Percentiles rank a stretch among this genome's conserved stretches.
Evolutionary conservation across 495 filamentous ascomycete species (phyloP).

Genomic region (Penicillium daleae): DNA sequence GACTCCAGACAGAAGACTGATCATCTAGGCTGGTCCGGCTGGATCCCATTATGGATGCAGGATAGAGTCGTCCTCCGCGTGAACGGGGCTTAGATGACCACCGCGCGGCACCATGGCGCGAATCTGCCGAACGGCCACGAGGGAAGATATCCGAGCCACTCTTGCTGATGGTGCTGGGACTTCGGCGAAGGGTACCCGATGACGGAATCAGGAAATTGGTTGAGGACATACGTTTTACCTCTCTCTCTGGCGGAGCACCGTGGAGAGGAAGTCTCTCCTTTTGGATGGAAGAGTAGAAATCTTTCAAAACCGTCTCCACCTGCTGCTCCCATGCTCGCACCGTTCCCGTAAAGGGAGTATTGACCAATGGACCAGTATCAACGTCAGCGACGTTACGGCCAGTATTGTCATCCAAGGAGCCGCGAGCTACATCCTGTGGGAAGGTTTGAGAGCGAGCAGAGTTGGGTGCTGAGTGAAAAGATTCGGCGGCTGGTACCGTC

Average conservation of each 20-base stretch:
- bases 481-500: conserved; percentile 15
- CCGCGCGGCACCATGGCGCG: conserved; percentile 64
- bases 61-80: conserved; percentile 71
- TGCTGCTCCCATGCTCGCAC: conserved; percentile 86
- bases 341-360: conserved; percentile 73
- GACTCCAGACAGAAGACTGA: conserved; percentile 87
- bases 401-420: conserved; percentile 30
- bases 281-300: conserved; percentile 89
- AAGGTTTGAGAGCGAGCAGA: conserved; percentile 32
- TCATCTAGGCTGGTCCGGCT: conserved; percentile 94
- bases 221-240: conserved; percentile 44
- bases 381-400: conserved; percentile 37
- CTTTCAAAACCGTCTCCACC: conserved; percentile 85
- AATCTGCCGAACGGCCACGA: conserved; percentile 71
- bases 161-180: conserved; percentile 90
- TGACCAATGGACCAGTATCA: conserved; percentile 69
- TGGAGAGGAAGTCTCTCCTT: conserved; percentile 82
- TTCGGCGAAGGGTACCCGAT: conserved; percentile 70
- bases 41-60: conserved; percentile 79
- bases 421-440: conserved; percentile 23
- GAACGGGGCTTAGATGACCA: conserved; percentile 88
- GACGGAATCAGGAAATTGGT: conserved; percentile 53
- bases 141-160: conserved; percentile 76
- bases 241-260: conserved; percentile 57
- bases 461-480: conserved; percentile 18